phyloP scores from a whole-genome alignment of 148 eudicot genomes.

The Rhododendron williamsianum region DNA sequence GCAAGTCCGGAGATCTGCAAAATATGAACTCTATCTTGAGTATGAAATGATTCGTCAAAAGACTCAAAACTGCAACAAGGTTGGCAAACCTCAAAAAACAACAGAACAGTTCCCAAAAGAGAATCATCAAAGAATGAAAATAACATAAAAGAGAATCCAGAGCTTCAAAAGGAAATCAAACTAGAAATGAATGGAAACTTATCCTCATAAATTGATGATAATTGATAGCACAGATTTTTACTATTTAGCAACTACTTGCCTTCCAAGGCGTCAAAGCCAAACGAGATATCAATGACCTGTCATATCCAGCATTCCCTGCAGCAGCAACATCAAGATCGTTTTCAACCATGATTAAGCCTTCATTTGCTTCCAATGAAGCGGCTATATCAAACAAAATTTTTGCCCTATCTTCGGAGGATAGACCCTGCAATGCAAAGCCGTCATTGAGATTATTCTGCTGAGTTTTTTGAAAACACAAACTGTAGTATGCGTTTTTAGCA shows the following conservation, averaged over 20 bases:
- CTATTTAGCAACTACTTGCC: slow-evolving; percentile 24
- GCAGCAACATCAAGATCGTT: slow-evolving; percentile 51
- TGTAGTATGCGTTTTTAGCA: neutral
- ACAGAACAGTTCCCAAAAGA: neutral
- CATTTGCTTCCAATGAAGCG: slow-evolving; percentile 43
- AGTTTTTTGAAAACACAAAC: neutral
- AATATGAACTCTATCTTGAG: neutral
- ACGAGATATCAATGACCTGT: slow-evolving; percentile 34
- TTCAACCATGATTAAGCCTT: slow-evolving; percentile 25
- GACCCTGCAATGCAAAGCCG: slow-evolving; percentile 31
- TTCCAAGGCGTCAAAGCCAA: slow-evolving; percentile 34
- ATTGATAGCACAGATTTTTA: neutral
- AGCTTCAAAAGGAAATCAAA: neutral
- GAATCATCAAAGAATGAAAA: neutral
- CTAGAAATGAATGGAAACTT: neutral
- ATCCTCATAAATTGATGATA: neutral
- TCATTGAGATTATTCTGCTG: neutral
- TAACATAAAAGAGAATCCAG: neutral
- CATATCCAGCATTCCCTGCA: slow-evolving; percentile 38
- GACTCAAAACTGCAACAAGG: neutral
- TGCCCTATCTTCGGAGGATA: slow-evolving; percentile 39
- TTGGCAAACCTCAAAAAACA: neutral
- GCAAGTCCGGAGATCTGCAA: slow-evolving; percentile 66
- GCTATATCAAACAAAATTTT: slow-evolving; percentile 36
- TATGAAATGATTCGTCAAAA: neutral